These are phyloP conservation scores for Saturnispora mendoncae DNA, from an alignment of 805 yeast genomes.

Conservation along the genomic window DNA sequence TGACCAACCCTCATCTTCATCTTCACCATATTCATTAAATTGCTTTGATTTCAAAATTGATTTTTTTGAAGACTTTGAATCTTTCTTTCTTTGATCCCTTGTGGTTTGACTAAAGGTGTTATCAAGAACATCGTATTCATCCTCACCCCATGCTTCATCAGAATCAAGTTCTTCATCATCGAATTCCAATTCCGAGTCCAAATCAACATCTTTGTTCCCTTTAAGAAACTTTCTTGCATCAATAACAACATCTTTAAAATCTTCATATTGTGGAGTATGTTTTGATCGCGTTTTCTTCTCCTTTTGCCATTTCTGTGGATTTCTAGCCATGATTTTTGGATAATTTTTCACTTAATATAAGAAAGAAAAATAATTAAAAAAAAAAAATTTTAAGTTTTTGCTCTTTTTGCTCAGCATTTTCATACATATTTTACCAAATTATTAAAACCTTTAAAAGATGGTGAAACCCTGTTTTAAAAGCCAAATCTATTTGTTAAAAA, in stretches of 20 bases:
- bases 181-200: constrained; percentile 26
- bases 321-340: background rate
- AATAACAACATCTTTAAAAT: constrained; percentile 25
- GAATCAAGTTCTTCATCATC: constrained; percentile 41
- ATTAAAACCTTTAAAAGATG: too few relatives aligned
- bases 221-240: constrained; percentile 26
- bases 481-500: background rate
- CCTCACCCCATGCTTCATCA: constrained; percentile 83
- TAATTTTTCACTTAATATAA: background rate
- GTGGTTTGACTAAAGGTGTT: constrained; percentile 63
- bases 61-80: background rate
- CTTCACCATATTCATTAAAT: constrained; percentile 32
- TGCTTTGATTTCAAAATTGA: constrained; percentile 8
- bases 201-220: constrained; percentile 3
- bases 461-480: too few relatives aligned
- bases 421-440: too few relatives aligned
- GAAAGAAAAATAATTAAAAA: background rate
- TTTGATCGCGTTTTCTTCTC: background rate
- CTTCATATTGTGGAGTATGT: constrained; percentile 7
- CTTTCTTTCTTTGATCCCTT: constrained; percentile 37
- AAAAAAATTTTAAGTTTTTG: too few relatives aligned
- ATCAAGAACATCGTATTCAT: constrained; percentile 52
- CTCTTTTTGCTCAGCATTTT: background rate
- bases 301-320: background rate
- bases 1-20: constrained; percentile 54